Base-by-base conservation (phyloP, 306 rosid genomes). In the Chamaecrista fasciculata region DNA sequence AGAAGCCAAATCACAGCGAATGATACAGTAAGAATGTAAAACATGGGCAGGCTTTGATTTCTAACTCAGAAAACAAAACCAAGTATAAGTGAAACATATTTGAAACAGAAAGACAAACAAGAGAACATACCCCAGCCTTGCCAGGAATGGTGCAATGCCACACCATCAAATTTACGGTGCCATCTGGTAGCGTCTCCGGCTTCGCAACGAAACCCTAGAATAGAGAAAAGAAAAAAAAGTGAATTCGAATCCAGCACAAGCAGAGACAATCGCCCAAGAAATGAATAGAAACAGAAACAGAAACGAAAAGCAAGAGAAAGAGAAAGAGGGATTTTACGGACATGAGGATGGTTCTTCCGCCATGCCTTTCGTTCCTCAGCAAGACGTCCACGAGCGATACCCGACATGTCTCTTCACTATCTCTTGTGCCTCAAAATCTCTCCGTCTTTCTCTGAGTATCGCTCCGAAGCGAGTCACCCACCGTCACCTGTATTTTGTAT, bases 91-190 rank as follows among this genome's bases (percentile, higher is more conserved):
- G 8, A 58, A 16, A 31, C 3, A 33, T 8, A 58, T 31, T 58
- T 59, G 16, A 18, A 9, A 59, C 4, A 29, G 18, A 14, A 58
- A 33, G 0, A 48, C 23, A 19, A 36, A n/a, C 9, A 34, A 15
- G 25, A 64, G 33, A 75, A 56, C 87, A 24, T 43, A 93, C 98
- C 64, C 93, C 96, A 52, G 95, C 11, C 76, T 90, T 93, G 37
- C 98, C 96, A 18, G 97, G 97, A 59, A 93, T 90, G 24, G 92
- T 93, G 88, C 98, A 93, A 90, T 93, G 96, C 97, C 98, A 93
- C 4, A 80, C 76, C 98, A 93, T 93, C 94, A 93, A 83, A 84
- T 90, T 93, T 18, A 93, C 86, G 10, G 96, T 84, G 16, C 96
- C 96, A 73, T 93, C 96, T 0, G 97, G 60, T 14, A 80, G 66